Evolutionary conservation across 192 early-diverging fungal genomes (phyloP), one percentile per base, ranked within the genome.

Genomic region (Backusella westeae): DNA sequence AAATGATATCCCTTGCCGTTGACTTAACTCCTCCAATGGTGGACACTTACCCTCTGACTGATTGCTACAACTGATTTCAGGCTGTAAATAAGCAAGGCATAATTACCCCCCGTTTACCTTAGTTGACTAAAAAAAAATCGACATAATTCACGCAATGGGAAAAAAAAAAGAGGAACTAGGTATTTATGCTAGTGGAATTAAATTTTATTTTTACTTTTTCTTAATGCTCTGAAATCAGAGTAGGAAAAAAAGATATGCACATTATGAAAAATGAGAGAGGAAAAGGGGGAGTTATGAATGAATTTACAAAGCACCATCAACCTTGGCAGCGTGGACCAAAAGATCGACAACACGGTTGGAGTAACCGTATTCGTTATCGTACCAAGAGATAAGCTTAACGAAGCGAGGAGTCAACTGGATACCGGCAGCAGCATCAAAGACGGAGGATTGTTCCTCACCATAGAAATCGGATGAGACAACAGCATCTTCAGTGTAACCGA

Each of bases 381-480:
- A 97, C 93, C 94, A 98, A 36, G 95, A 90, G 67, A 98, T 87
- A n/a, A 99, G 72, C 94, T 99, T 99, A 90, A 98, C 95, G 87
- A 98, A 99, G 80, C 89, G 93, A 79, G 95, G 89, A 85, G 93
- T 96, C 70, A 99, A 87, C 39, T 93, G 90, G 79, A 99, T 98
- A 80, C 97, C 97, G 77, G 97, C 98, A 81, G 94, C 92, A 81
- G 96, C 92, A 84, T 99, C 98, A 77, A 98, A 97, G 86, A 97
- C 95, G 81, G 91, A 94, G 34, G 75, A 77, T 86, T 89, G 94
- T 21, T 87, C 79, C 86, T 98, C 96, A 74, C 95, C 94, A 84
- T 95, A 84, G 78, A 99, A 99, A 85, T 99, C 98, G 73, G 90
- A 90, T 63, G 97, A 53, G 29, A 29, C 29, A 29, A 29, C 29